Conservation (phyloP, 495 filamentous ascomycete species). For the Penicillium ochrochloron region DNA sequence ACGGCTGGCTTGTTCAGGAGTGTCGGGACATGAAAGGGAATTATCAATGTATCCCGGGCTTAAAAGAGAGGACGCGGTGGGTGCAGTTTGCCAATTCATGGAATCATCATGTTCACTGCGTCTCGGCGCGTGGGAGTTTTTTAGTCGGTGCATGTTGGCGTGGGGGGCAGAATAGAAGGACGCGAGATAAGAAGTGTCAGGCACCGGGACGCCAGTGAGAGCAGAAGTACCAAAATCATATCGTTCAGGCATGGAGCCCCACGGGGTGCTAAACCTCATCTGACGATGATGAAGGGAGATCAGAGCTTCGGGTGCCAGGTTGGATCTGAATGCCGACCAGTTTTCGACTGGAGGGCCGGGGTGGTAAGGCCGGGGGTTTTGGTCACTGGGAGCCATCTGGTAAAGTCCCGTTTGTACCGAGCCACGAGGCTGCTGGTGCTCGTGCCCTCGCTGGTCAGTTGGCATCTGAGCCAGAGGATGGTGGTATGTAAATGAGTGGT, state of each 20-base stretch:
- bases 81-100: background rate
- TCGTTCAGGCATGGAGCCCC: constrained; percentile 1
- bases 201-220: constrained; percentile 13
- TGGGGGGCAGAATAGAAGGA: constrained; percentile 11
- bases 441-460: constrained; percentile 33
- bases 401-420: constrained; percentile 29
- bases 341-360: constrained; percentile 23
- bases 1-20: background rate
- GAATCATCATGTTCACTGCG: constrained; percentile 1
- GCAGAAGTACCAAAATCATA: constrained; percentile 23
- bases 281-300: constrained; percentile 26
- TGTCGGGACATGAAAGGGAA: background rate
- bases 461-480: constrained; percentile 31
- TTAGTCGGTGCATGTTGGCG: background rate
- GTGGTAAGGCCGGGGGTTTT: constrained; percentile 23
- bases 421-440: constrained; percentile 19
- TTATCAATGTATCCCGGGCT: background rate
- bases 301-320: constrained; percentile 25
- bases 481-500: constrained; percentile 26
- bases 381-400: constrained; percentile 11
- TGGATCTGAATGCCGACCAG: constrained; percentile 36
- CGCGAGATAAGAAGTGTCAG: constrained; percentile 17
- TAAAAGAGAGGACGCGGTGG: constrained; percentile 5
- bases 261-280: constrained; percentile 20
- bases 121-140: background rate